Conservation (phyloP, 179 eudicot genomes). For the Amaranthus tricolor region DNA sequence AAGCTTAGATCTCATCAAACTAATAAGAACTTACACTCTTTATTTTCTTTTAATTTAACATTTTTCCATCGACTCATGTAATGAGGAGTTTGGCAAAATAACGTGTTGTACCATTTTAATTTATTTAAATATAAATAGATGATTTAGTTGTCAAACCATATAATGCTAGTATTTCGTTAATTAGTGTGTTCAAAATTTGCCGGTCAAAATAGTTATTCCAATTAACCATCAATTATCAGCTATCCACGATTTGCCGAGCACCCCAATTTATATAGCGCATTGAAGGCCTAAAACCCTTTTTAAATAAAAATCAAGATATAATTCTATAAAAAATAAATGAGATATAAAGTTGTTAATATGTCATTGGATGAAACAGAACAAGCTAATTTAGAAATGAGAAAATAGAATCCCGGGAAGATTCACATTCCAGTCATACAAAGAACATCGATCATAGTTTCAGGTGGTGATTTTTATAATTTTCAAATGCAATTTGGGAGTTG, state of each 20-base stretch:
- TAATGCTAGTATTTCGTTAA: too few species aligned
- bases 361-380: background rate
- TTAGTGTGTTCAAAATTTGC: too few species aligned
- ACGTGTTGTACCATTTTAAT: too few species aligned
- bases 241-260: too few species aligned
- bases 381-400: background rate
- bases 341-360: background rate
- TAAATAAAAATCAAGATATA: background rate
- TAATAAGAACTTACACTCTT: too few species aligned
- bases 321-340: background rate
- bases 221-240: too few species aligned
- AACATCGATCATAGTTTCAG: background rate
- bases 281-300: background rate
- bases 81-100: too few species aligned
- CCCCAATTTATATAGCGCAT: background rate
- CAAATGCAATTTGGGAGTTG: background rate
- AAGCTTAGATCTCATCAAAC: background rate
- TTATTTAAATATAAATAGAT: too few species aligned
- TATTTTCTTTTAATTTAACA: too few species aligned
- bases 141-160: too few species aligned
- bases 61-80: too few species aligned
- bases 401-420: constrained; percentile 1
- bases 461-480: background rate
- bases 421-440: background rate
- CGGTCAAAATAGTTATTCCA: too few species aligned